These are phyloP conservation scores for Mortierella polycephala DNA, from an alignment of 371 early-diverging fungal species.

Conservation along the genomic window DNA sequence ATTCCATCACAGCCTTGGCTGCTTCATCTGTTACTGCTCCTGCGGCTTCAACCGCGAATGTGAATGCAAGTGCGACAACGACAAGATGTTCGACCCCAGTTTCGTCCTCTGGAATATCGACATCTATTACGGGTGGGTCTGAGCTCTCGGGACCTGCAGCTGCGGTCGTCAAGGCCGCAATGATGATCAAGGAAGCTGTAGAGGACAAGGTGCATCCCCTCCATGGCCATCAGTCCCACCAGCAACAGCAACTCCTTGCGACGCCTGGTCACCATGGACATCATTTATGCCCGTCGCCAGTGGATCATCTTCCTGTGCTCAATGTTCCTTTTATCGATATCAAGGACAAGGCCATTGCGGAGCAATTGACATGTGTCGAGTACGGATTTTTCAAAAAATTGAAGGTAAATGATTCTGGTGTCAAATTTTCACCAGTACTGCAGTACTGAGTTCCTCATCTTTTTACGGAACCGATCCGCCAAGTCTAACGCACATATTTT, in stretches of 20 bases:
- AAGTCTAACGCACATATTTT: neutral
- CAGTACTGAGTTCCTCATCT: neutral
- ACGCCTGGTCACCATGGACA: neutral
- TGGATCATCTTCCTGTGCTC: conserved; percentile 9
- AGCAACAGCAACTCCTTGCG: neutral
- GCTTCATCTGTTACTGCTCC: neutral
- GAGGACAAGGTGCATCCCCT: conserved; percentile 38
- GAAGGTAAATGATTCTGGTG: conserved; percentile 37
- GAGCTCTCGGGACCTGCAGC: conserved; percentile 5
- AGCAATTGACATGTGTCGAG: conserved; percentile 75
- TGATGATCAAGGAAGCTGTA: conserved; percentile 13
- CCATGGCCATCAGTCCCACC: conserved; percentile 1
- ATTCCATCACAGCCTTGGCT: neutral
- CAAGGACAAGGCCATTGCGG: conserved; percentile 62
- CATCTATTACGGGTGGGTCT: neutral
- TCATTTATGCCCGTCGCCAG: neutral
- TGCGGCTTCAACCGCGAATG: neutral
- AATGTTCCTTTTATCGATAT: conserved; percentile 55
- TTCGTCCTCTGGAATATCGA: neutral
- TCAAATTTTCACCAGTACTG: neutral
- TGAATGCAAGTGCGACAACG: neutral
- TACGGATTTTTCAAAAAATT: conserved; percentile 63
- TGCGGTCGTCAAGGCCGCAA: conserved; percentile 8
- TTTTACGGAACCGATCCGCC: neutral
- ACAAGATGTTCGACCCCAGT: too few species aligned